Base-by-base conservation (phyloP, 768 basidiomycete species). In the Termitomyces eurrhizus region DNA sequence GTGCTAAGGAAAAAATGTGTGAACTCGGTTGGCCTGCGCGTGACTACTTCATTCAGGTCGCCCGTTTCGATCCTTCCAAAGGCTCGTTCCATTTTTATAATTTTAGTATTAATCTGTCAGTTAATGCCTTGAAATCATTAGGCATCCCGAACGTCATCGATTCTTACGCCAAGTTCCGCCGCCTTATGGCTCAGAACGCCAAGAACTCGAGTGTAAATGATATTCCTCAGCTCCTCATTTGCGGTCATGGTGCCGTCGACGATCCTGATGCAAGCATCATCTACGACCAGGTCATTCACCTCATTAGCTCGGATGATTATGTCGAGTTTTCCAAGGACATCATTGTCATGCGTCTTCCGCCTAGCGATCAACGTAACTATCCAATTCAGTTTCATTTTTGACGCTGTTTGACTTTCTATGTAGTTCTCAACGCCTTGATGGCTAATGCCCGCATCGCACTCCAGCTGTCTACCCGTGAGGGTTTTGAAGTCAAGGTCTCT, bases 401-500 rank as follows among this genome's bases (percentile, higher is more conserved):
- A 21, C 29, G 0, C n/a, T 7, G 12, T 33, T 32, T 55, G 46
- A 68, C 44, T 55, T 63, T 24, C 46, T 61, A 67, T 49, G 53
- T 67, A 87, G 89, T 96, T 54, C 80, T 98, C 61, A 94, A 96
- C 65, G 88, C 90, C 9, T 81, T 97, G 66, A 84, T 97, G 83
- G 87, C 90, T 56, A 95, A 95, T 65, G 83, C 92, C 49, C 88
- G 91, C 77, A 88, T 95, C 60, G 94, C 92, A 4, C 83, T 93
- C 52, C 95, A 98, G 73, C 85, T 98, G 49, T 94, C 92, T 55
- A 89, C 90, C 49, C 89, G 94, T 59, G 95, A 98, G 76, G 95
- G 95, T 33, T 98, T 97, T 76, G 95, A 98, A 70, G 93, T 98
- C 75, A 98, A 98, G 74, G 94, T 95, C 53, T 94, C 93, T 51